phyloP scores from a whole-genome alignment of 768 basidiomycete genomes.

The Mycena galericulata region DNA sequence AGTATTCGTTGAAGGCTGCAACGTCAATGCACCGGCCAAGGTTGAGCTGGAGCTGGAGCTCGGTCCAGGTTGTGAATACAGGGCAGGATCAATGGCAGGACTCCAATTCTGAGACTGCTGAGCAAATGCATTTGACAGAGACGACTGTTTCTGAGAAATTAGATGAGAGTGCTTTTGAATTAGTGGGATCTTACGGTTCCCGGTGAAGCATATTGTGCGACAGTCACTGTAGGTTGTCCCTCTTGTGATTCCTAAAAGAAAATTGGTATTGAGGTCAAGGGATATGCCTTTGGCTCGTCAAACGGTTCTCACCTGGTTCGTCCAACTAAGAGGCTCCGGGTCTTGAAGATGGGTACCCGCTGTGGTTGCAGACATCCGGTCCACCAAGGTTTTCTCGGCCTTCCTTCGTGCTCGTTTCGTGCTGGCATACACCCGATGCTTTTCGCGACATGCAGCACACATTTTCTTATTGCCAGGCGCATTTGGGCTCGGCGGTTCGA shows the following conservation, averaged over 20 bases:
- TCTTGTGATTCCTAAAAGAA: neutral
- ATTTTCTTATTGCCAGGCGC: constrained; percentile 52
- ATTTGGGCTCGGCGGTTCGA: constrained; percentile 41
- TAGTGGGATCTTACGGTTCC: too few species aligned
- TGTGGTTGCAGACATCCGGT: neutral
- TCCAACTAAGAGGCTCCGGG: neutral
- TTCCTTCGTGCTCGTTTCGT: constrained; percentile 65
- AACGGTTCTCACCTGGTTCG: constrained; percentile 8
- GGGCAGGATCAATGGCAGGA: constrained; percentile 27
- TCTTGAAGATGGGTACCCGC: neutral
- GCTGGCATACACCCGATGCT: constrained; percentile 63
- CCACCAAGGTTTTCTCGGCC: constrained; percentile 59
- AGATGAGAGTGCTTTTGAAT: too few species aligned
- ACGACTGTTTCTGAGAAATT: constrained; percentile 12
- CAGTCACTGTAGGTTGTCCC: neutral
- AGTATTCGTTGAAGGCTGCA: constrained; percentile 34
- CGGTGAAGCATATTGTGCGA: neutral
- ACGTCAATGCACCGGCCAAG: constrained; percentile 61
- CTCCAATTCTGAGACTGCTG: constrained; percentile 8
- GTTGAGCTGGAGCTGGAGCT: constrained; percentile 54
- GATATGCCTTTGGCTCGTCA: too few species aligned
- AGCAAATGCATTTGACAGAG: neutral
- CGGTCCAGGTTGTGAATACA: constrained; percentile 46
- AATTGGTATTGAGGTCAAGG: neutral
- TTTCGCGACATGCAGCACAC: constrained; percentile 64